Evolutionary conservation across 257 asterid genomes (phyloP), one percentile per base, ranked within the genome.

Genomic region (Jasminum sambac): DNA sequence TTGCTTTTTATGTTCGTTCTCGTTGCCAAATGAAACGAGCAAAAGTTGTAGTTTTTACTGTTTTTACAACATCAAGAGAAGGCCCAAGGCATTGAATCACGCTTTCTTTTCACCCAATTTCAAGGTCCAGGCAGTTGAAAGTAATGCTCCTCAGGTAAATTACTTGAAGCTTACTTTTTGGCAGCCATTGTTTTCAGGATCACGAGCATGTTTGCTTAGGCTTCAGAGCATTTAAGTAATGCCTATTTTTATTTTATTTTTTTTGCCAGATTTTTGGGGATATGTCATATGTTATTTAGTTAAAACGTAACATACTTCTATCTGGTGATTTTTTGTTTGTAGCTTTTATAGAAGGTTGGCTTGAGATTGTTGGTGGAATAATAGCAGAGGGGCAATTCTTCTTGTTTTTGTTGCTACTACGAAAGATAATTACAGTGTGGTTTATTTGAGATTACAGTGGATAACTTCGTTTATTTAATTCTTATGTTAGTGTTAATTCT

Each of bases 121-220:
- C 74, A 73, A 69, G 82, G 68, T 41, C 59, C 76, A 39, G 63
- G 83, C 79, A 42, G 70, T 83, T 50, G 34, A 74, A 68, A 75
- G 68, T 59, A 73, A 66, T 26, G 73, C 72, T 68, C 43, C 25
- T 52, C 55, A 69, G 81, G 84, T 77, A 67, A 71, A 8, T 43
- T 16, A 42, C 52, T 43, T 76, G 30, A 50, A 75, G 71, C 66
- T 23, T 55, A 30, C 4, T 1, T 21, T 55, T 17, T 19, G 62
- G 26, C 59, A 19, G 26, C 12, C 25, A 2, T 19, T 50, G 59
- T 6, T 50, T 46, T 46, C 57, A 16, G 17, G 57, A 46, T 46
- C 11, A 46, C 14, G 19, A 46, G 7, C 23, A 46, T 46, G 55
- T 16, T 46, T 46, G 57, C 57, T 46, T 46, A 46, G 50, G 57